Conservation (phyloP, 129 eudicot species). For the Glebionis coronaria region DNA sequence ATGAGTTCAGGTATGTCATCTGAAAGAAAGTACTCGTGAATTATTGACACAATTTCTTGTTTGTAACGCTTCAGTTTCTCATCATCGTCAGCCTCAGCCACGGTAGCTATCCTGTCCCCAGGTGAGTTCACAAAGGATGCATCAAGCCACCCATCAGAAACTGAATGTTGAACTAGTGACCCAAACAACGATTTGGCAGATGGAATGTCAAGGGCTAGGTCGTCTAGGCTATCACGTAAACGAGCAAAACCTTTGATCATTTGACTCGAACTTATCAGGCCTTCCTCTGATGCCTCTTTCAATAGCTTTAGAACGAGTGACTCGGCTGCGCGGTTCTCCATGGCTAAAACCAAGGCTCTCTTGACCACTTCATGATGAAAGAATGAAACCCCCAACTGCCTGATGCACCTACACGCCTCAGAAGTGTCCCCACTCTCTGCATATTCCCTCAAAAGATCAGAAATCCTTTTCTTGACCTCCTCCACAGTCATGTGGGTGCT, state of each 20-base stretch:
- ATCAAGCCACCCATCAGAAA: conserved; percentile 81
- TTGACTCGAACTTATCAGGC: conserved; percentile 86
- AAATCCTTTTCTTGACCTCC: conserved; percentile 81
- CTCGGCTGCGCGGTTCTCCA: conserved; percentile 78
- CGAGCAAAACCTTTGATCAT: conserved; percentile 80
- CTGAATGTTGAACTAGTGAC: conserved; percentile 49
- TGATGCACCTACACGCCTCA: conserved; percentile 86
- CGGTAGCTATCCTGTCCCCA: conserved; percentile 29
- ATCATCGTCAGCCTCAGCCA: conserved; percentile 34
- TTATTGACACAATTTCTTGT: conserved; percentile 63
- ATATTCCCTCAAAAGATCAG: conserved; percentile 77
- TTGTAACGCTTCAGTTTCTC: conserved; percentile 67
- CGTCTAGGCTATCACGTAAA: conserved; percentile 79
- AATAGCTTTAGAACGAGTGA: conserved; percentile 58
- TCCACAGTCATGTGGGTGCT: conserved; percentile 83
- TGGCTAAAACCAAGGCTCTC: conserved; percentile 72
- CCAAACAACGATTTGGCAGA: conserved; percentile 57
- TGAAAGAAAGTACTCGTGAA: conserved; percentile 83
- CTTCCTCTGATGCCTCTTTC: conserved; percentile 83
- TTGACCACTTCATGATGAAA: conserved; percentile 94
- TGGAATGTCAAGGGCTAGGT: conserved; percentile 88
- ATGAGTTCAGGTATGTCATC: conserved; percentile 92
- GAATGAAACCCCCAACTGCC: conserved; percentile 80
- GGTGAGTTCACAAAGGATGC: conserved; percentile 46
- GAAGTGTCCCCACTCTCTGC: conserved; percentile 82